Conservation (phyloP, 2,329 filamentous ascomycete genomes). For the Penicillium sp. region DNA sequence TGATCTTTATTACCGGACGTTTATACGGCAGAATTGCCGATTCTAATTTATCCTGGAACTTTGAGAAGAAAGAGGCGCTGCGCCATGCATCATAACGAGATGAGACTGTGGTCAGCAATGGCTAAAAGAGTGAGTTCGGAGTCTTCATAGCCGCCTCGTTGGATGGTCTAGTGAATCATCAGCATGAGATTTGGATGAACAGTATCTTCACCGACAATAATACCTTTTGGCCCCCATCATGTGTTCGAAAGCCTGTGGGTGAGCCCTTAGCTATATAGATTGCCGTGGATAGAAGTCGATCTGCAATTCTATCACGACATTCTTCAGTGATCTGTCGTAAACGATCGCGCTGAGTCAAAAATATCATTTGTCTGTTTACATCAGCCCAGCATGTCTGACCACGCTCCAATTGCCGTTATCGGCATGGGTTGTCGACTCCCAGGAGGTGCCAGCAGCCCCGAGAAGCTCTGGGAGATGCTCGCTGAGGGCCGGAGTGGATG, state of each 20-base stretch:
- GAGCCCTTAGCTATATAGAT: background rate
- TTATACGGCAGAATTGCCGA: background rate
- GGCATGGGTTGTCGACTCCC: constrained; percentile 6
- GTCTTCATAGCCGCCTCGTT: background rate
- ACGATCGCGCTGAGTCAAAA: background rate
- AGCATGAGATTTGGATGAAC: background rate
- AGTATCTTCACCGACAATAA: background rate
- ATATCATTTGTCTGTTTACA: background rate
- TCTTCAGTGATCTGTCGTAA: constrained; percentile 5
- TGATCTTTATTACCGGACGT: background rate
- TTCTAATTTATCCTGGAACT: background rate
- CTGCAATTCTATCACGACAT: constrained; percentile 1
- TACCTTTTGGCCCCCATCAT: background rate
- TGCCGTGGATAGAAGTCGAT: background rate
- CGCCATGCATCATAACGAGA: background rate
- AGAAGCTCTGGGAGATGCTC: constrained; percentile 7
- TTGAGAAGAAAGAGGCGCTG: background rate
- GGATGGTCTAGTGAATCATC: background rate
- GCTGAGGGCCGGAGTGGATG: constrained; percentile 19
- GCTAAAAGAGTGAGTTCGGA: background rate
- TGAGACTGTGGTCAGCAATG: background rate
- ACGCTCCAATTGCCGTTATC: constrained; percentile 6
- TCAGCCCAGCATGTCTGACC: constrained; percentile 1
- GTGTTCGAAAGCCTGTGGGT: background rate
- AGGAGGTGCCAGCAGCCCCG: constrained; percentile 1